A percentile compares a stretch with the other conserved stretches of the same genome.
phyloP scores from a whole-genome alignment of 768 basidiomycete species.

The Calocybe gangraenosa region DNA sequence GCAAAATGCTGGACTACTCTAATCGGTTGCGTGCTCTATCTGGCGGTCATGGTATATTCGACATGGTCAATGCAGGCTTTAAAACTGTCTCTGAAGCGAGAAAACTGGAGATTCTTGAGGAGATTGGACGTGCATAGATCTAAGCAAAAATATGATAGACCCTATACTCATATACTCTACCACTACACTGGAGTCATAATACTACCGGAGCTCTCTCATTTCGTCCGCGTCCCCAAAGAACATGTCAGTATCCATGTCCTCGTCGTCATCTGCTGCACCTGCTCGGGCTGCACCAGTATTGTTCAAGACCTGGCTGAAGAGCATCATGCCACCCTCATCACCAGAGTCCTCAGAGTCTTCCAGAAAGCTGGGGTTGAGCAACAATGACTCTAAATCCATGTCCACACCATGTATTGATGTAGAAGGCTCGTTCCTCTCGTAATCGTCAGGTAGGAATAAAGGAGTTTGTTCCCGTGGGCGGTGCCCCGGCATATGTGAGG shows the following conservation, averaged over 20 bases:
- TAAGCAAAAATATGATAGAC: constrained; percentile 2
- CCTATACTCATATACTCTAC: constrained; percentile 6
- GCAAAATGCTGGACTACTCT: constrained; percentile 77
- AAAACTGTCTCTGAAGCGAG: constrained; percentile 57
- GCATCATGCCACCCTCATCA: constrained; percentile 57
- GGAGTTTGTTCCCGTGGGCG: constrained; percentile 56
- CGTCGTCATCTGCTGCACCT: constrained; percentile 67
- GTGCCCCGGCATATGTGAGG: constrained; percentile 18
- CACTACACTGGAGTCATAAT: constrained; percentile 10
- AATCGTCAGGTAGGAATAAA: constrained; percentile 68
- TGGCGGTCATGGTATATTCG: constrained; percentile 78
- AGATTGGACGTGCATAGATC: constrained; percentile 66
- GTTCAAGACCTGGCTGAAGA: constrained; percentile 71
- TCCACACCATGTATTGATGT: constrained; percentile 16
- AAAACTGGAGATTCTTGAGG: constrained; percentile 67
- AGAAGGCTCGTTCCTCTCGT: constrained; percentile 34
- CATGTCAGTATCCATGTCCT: constrained; percentile 68
- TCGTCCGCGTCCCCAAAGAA: constrained; percentile 86
- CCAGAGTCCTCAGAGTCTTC: constrained; percentile 30
- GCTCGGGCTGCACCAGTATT: constrained; percentile 50
- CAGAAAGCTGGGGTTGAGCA: constrained; percentile 20
- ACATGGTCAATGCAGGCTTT: constrained; percentile 79
- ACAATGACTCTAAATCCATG: constrained; percentile 22
- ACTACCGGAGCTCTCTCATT: constrained; percentile 48
- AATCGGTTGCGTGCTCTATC: constrained; percentile 74